Evolutionary conservation across 2,329 filamentous ascomycete species (phyloP).

Genomic region (Cryphonectria nitschkei): DNA sequence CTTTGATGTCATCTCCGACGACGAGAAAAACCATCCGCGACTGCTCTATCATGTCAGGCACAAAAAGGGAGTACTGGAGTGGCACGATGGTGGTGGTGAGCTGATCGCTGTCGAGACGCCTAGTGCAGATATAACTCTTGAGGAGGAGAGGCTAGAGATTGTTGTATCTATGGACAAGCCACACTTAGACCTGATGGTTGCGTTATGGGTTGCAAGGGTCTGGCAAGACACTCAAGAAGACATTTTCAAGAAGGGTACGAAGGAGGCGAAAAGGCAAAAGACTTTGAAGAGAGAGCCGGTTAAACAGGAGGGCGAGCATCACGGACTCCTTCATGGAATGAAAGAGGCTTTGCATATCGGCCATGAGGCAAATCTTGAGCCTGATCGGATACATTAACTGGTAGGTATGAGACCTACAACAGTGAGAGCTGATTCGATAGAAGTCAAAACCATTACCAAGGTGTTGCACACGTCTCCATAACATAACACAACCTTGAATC

Average conservation of each 20-base stretch:
- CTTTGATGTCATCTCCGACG: constrained; percentile 3
- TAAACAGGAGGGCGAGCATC: constrained; percentile 6
- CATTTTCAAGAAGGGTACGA: not conserved
- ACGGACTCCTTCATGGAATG: constrained; percentile 10
- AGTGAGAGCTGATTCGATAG: not conserved
- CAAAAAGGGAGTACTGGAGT: constrained; percentile 22
- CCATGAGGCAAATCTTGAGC: not conserved
- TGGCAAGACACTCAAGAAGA: constrained; percentile 11
- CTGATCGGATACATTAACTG: not conserved
- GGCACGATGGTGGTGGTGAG: constrained; percentile 12
- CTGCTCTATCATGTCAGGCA: constrained; percentile 6
- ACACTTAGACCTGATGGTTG: constrained; percentile 12
- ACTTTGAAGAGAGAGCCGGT: constrained; percentile 4
- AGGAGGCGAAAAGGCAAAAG: constrained; percentile 2
- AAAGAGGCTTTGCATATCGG: constrained; percentile 18
- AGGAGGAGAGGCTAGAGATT: constrained; percentile 18
- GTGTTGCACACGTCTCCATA: not conserved
- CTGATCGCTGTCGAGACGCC: constrained; percentile 13
- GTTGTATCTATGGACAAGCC: constrained; percentile 15
- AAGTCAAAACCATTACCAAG: not conserved
- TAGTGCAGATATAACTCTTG: not conserved
- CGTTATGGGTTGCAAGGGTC: constrained; percentile 18
- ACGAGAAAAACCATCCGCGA: constrained; percentile 3
- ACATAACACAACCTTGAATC: not conserved
- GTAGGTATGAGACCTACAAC: not conserved